Conservation (phyloP, 2,329 filamentous ascomycete species). For the Penicillium hordei region DNA sequence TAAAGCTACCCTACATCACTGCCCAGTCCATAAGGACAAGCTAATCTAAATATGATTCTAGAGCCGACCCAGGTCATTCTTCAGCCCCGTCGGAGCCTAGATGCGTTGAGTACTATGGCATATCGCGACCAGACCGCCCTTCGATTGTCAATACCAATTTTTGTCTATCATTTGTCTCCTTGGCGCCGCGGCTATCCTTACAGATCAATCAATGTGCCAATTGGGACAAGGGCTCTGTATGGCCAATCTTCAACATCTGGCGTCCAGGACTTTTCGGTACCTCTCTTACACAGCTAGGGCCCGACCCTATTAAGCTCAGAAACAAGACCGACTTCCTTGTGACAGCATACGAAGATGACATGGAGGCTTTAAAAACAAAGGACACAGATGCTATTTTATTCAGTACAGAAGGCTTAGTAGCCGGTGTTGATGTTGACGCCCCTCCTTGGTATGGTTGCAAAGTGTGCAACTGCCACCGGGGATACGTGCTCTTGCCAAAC, state of each 20-base stretch:
- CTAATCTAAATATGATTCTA: not conserved
- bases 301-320: not conserved
- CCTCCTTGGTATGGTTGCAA: not conserved
- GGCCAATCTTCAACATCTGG: not conserved
- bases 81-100: not conserved
- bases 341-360: not conserved
- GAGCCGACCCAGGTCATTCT: not conserved
- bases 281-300: not conserved
- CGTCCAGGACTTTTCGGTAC: not conserved
- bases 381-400: not conserved
- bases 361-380: not conserved
- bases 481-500: not conserved
- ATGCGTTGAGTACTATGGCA: not conserved
- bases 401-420: not conserved
- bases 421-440: not conserved
- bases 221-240: not conserved
- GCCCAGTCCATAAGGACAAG: not conserved
- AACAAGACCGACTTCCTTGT: not conserved
- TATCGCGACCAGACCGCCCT: not conserved
- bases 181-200: not conserved
- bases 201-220: not conserved
- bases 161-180: not conserved
- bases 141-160: not conserved
- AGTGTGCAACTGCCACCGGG: not conserved
- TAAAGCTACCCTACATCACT: not conserved